phyloP scores from a whole-genome alignment of 1,284 basidiomycete species.

The Pseudozyma sp. region DNA sequence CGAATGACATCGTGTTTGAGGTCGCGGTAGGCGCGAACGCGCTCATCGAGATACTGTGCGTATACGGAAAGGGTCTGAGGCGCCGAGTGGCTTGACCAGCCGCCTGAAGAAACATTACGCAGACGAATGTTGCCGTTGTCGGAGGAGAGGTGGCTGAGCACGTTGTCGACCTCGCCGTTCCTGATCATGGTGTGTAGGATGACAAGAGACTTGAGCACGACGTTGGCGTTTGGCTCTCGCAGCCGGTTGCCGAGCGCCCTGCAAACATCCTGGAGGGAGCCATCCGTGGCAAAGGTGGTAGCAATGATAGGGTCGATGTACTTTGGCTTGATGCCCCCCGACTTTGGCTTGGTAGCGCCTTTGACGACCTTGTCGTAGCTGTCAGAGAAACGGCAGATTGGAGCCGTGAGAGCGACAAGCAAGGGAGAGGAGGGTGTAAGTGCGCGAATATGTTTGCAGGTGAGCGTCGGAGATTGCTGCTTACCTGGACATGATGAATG shows the following conservation, averaged over 20 bases:
- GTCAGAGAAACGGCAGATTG: background rate
- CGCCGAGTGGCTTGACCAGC: conserved; percentile 68
- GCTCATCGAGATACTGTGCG: conserved; percentile 86
- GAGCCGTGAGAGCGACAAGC: background rate
- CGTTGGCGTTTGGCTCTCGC: conserved; percentile 88
- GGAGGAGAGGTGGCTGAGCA: conserved; percentile 81
- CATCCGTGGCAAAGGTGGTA: conserved; percentile 91
- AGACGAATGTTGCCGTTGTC: conserved; percentile 78
- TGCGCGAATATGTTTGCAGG: background rate
- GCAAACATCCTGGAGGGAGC: conserved; percentile 89
- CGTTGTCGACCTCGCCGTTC: conserved; percentile 89
- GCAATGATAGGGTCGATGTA: conserved; percentile 81
- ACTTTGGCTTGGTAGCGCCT: conserved; percentile 67
- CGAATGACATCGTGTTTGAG: conserved; percentile 92
- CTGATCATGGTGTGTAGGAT: conserved; percentile 95
- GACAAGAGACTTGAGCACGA: conserved; percentile 95
- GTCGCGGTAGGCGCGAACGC: conserved; percentile 89
- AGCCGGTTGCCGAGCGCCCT: conserved; percentile 84
- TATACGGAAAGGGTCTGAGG: conserved; percentile 89
- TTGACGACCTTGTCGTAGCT: conserved; percentile 67
- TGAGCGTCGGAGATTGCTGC: background rate
- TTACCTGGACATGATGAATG: conserved; percentile 17
- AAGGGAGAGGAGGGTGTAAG: background rate
- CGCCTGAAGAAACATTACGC: conserved; percentile 74
- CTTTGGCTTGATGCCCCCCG: conserved; percentile 63